Conservation (phyloP, 2,329 filamentous ascomycete species). For the Fusarium mundagurra region DNA sequence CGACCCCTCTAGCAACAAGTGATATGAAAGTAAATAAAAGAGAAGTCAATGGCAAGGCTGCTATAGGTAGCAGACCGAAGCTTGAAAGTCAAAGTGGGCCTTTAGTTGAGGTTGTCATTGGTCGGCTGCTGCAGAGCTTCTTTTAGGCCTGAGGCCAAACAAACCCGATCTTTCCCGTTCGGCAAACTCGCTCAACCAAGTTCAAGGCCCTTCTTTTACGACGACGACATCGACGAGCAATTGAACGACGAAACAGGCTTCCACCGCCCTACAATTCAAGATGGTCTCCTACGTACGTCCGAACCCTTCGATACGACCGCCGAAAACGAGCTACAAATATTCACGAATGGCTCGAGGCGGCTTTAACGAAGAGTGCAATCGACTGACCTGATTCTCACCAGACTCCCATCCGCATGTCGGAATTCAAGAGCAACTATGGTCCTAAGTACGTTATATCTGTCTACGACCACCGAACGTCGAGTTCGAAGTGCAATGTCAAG, state of each 20-base stretch:
- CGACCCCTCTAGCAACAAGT: background rate
- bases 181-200: slow-evolving; percentile 48
- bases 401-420: slow-evolving; percentile 58
- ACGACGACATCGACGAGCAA: slow-evolving; percentile 49
- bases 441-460: slow-evolving; percentile 64
- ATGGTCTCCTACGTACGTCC: slow-evolving; percentile 55
- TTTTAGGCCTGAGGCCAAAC: slow-evolving; percentile 47
- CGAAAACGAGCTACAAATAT: background rate
- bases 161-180: slow-evolving; percentile 48
- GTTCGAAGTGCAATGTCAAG: background rate
- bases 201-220: slow-evolving; percentile 36
- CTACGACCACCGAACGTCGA: background rate
- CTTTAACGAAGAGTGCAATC: background rate
- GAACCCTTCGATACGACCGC: background rate
- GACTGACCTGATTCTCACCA: slow-evolving; percentile 50
- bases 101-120: background rate
- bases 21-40: slow-evolving; percentile 15
- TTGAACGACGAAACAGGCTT: slow-evolving; percentile 48
- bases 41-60: slow-evolving; percentile 14
- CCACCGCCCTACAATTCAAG: slow-evolving; percentile 47
- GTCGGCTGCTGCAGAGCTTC: slow-evolving; percentile 18
- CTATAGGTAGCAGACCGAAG: slow-evolving; percentile 17
- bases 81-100: slow-evolving; percentile 37
- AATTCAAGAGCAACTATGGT: slow-evolving; percentile 71
- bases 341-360: slow-evolving; percentile 17